A percentile compares a stretch with the other conserved stretches of the same genome.
Conservation (phyloP, 352 stramenopile species). For the Halophytophthora batemanensis region DNA sequence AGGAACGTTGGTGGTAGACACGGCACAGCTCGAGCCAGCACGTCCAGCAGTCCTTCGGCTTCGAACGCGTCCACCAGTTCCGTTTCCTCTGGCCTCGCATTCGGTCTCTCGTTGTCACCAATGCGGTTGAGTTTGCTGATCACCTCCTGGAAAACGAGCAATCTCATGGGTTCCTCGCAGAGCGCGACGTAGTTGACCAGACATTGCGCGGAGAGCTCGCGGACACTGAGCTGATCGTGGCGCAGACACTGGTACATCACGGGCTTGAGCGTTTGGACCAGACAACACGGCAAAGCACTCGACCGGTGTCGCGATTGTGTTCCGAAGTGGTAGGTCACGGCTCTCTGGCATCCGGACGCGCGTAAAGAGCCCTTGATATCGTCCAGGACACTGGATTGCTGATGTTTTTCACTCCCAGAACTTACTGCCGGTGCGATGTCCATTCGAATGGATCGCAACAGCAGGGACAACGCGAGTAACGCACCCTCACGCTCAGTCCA, state of each 20-base stretch:
- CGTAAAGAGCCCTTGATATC: conserved; percentile 26
- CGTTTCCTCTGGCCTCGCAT: conserved; percentile 3
- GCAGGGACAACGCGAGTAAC: conserved; percentile 30
- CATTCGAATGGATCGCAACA: conserved; percentile 33
- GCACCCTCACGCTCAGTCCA: conserved; percentile 55
- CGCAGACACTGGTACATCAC: conserved; percentile 52
- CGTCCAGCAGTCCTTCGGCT: conserved; percentile 64
- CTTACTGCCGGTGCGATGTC: background rate
- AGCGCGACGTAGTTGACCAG: conserved; percentile 43
- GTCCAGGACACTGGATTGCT: conserved; percentile 19
- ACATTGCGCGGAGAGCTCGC: conserved; percentile 46
- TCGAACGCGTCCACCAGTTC: conserved; percentile 50
- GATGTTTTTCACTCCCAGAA: background rate
- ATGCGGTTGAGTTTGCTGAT: conserved; percentile 77
- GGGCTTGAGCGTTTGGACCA: conserved; percentile 44
- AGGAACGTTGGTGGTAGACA: conserved; percentile 46
- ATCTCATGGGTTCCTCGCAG: conserved; percentile 46
- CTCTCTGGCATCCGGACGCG: background rate
- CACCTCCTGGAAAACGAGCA: conserved; percentile 67
- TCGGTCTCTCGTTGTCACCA: conserved; percentile 11
- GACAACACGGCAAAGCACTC: conserved; percentile 20
- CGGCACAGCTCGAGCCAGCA: conserved; percentile 44
- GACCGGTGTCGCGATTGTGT: conserved; percentile 5
- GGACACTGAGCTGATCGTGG: conserved; percentile 54
- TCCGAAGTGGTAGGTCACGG: conserved; percentile 29